Percentiles rank a stretch among this genome's conserved stretches.
phyloP scores from a whole-genome alignment of 352 stramenopile species.

The Pythium sukuiense region DNA sequence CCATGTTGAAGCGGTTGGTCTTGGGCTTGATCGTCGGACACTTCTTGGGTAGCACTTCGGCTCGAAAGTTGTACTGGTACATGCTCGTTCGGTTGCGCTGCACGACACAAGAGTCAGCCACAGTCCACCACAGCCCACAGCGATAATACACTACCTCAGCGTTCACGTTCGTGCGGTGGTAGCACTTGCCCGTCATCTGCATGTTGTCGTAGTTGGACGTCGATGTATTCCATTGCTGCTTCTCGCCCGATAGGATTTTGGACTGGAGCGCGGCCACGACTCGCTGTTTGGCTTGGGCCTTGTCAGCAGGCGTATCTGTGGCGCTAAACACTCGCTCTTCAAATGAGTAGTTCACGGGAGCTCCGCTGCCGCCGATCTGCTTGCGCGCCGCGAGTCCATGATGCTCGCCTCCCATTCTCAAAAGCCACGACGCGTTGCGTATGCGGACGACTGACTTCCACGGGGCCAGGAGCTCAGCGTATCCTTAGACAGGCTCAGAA shows the following conservation, averaged over 20 bases:
- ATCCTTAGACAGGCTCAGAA: constrained; percentile 11
- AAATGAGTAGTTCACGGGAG: constrained; percentile 69
- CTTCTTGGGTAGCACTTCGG: constrained; percentile 82
- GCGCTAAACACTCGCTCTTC: constrained; percentile 72
- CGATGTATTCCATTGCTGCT: constrained; percentile 56
- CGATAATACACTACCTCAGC: constrained; percentile 46
- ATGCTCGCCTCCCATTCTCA: constrained; percentile 16
- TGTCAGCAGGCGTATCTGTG: constrained; percentile 55
- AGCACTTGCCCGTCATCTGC: constrained; percentile 70
- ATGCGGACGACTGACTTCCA: not conserved
- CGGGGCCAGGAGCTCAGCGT: not conserved
- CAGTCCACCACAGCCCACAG: not conserved
- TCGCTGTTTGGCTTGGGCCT: constrained; percentile 58
- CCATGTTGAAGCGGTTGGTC: constrained; percentile 77
- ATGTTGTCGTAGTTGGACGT: constrained; percentile 77
- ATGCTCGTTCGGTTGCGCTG: constrained; percentile 77
- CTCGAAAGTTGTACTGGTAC: constrained; percentile 86
- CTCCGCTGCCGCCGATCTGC: constrained; percentile 57
- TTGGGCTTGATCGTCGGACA: constrained; percentile 70
- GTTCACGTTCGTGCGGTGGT: constrained; percentile 77
- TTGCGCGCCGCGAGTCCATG: constrained; percentile 40
- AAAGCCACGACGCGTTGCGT: not conserved
- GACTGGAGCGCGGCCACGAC: constrained; percentile 64
- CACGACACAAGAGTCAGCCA: constrained; percentile 1
- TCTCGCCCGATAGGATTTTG: constrained; percentile 56